Base-by-base conservation (phyloP, 2,329 filamentous ascomycete genomes). In the Emericellopsis atlantica region DNA sequence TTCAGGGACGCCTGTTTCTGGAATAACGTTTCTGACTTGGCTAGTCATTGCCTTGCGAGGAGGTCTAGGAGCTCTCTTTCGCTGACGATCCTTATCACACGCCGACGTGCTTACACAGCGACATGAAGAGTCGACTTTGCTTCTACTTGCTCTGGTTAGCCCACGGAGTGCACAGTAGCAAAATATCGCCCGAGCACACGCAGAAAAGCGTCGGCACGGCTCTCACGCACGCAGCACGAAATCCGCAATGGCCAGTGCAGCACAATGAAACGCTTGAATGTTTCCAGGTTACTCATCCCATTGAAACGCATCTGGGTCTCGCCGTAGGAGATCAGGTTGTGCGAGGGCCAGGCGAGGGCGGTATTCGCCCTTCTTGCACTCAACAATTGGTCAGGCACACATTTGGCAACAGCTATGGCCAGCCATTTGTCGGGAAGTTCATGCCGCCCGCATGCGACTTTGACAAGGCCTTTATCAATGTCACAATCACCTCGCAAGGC, bases 381-480 rank as follows among this genome's bases (percentile, higher is more conserved):
- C 54, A 76, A 32, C 58, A 72, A n/a, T 58, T 90, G 42, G 84
- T 88, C 74, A 63, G 78, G 4, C 70, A 87, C 58, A 69, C 72
- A 1, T 90, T 90, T 64, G 81, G 66, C 10, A 74, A 64, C 46
- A 88, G 81, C 46, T 89, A 88, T 54, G 80, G 79, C n/a, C 55
- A 69, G 29, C 84, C 84, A 1, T 89, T 79, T 54, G 67, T 88
- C 49, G 81, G 81, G 77, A 62, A 60, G 70, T 60, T 11, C 8
- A 26, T 12, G 24, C 45, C 32, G 11, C 82, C 84, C 1, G 51
- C 60, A 22, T 87, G 81, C 57, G 59, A 69, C 14, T 92, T 90
- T 63, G 82, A 87, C 53, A 72, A 77, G 29, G 80, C 89, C 14
- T 71, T 76, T 21, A 76, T 92, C 57, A 87, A 88, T 52, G 73